These are phyloP conservation scores for Noccaea caerulescens DNA, from an alignment of 345 rosid species.

Conservation along the genomic window DNA sequence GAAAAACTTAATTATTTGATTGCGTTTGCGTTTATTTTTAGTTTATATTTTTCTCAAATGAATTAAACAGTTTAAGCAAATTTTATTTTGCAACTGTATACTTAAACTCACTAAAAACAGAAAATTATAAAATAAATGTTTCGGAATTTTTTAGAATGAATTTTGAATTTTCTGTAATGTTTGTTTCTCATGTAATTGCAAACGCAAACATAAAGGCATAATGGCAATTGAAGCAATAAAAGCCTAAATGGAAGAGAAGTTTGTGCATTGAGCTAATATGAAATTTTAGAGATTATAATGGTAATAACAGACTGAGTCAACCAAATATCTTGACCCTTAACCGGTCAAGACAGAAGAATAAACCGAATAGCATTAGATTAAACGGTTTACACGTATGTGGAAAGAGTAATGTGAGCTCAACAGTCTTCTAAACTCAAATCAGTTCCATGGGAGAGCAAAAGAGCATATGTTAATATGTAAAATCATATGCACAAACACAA, in stretches of 20 bases:
- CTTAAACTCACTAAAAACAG: background rate
- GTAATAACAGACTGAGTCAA: too few relatives aligned
- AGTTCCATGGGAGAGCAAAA: too few relatives aligned
- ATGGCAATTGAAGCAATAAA: background rate
- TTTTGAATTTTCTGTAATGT: too few relatives aligned
- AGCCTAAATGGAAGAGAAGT: background rate
- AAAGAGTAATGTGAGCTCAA: too few relatives aligned
- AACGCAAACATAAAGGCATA: background rate
- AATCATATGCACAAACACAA: slow-evolving; percentile 23
- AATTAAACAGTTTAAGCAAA: too few relatives aligned
- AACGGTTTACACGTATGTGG: slow-evolving; percentile 8
- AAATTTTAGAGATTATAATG: background rate
- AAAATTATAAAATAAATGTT: too few relatives aligned
- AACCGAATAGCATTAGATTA: background rate
- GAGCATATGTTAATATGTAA: background rate
- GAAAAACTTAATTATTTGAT: slow-evolving; percentile 1
- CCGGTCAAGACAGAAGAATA: background rate
- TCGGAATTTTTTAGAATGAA: too few relatives aligned
- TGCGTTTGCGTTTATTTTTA: too few relatives aligned
- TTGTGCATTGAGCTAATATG: background rate
- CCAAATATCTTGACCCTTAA: too few relatives aligned
- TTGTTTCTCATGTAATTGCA: background rate
- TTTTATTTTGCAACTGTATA: too few relatives aligned
- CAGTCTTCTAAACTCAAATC: too few relatives aligned
- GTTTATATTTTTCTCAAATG: too few relatives aligned